Evolutionary conservation across 306 rosid species (phyloP), one percentile per base, ranked within the genome.

Genomic region (Quercus berberidifolia): DNA sequence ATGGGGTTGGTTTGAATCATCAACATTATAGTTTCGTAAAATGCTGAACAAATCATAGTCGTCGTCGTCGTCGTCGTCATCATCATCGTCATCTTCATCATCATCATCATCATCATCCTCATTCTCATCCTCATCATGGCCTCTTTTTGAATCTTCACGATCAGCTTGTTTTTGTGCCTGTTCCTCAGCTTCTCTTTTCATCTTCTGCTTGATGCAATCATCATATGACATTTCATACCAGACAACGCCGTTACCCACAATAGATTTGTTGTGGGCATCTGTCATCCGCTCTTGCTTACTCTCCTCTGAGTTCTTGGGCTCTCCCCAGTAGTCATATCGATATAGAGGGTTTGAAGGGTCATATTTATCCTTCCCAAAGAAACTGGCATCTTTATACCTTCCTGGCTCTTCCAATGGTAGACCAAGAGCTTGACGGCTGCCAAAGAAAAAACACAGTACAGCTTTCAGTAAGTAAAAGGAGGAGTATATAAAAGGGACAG

Each of bases 381-480:
- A 85, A 82, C 92, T 93, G 33, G 92, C 88, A 69, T 95, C 96
- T 63, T 84, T 84, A 75, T 87, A 90, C 83, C 93, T 93, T 86
- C 99, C 98, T 3, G 98, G 99, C 80, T 95, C 99, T 90, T 95
- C 98, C 83, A 93, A 76, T 43, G 98, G 98, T 75, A 95, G 83
- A 67, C 90, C 99, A 73, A 92, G 90, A 68, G 97, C 85, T 85
- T 84, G 84, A 26, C 99, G 96, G 88, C 98, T 95, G 86, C 57
- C 31, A 5, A 78, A 57, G 20, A 80, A 52, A 41, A 41, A 75
- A 76, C 23, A 68, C 3, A 18, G 41, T 1, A 57, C 17, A 77
- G 63, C n/a, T 52, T 46, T 64, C 46, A 46, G 14, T 25, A 33
- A 19, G 51, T 67, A 33, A 35, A 33, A 64, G 51, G 14, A 15